Percentiles rank a stretch among this genome's conserved stretches.
Conservation (phyloP, 345 rosid species). For the Aquilaria yunnanensis region DNA sequence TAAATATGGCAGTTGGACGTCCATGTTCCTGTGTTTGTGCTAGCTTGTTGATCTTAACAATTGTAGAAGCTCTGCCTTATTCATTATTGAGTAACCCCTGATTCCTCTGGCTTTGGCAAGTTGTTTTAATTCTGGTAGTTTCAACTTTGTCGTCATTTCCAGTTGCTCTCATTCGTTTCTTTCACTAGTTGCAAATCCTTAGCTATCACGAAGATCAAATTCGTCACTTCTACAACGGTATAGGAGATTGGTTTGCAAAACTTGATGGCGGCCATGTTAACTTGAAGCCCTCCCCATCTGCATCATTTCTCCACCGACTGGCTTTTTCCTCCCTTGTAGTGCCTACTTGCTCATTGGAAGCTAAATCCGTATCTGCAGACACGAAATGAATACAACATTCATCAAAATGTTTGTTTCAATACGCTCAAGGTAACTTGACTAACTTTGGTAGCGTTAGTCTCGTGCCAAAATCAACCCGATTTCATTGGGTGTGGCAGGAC, state of each 20-base stretch:
- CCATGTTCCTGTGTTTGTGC: no score
- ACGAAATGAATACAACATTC: no score
- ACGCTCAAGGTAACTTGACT: no score
- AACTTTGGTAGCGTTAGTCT: no score
- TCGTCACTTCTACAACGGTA: constrained; percentile 24
- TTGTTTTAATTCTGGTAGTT: constrained; percentile 56
- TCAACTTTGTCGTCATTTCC: constrained; percentile 47
- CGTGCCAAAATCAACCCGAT: no score
- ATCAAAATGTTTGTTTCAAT: no score
- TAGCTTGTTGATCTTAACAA: constrained; percentile 25
- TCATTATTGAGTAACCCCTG: constrained; percentile 60
- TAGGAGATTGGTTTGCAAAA: constrained; percentile 37
- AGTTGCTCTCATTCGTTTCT: constrained; percentile 7
- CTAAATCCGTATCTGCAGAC: background rate
- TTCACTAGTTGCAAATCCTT: constrained; percentile 2
- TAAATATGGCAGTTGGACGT: no score
- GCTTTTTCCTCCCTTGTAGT: constrained; percentile 8
- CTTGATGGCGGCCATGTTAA: constrained; percentile 34
- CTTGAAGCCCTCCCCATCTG: constrained; percentile 7
- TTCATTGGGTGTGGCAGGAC: no score
- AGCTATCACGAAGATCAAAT: constrained; percentile 10
- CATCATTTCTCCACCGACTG: background rate
- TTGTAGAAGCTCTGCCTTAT: constrained; percentile 48
- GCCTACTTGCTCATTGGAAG: constrained; percentile 1
- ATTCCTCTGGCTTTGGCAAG: constrained; percentile 58